phyloP scores from a whole-genome alignment of 768 basidiomycete genomes.

The Hemileccinum rubropunctum region DNA sequence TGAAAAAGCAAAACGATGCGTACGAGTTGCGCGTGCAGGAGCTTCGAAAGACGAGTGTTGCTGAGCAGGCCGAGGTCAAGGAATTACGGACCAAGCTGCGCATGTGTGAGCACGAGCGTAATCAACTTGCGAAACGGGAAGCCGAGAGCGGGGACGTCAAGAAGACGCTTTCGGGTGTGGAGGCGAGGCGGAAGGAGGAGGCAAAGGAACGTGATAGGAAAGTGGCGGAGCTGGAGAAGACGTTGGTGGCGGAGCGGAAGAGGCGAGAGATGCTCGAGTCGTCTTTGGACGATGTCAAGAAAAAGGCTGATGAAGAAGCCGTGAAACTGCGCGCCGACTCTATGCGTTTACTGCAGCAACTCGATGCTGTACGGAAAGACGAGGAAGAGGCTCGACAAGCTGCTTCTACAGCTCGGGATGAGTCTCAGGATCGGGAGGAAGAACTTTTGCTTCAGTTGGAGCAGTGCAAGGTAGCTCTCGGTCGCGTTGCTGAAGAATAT shows the following conservation, averaged over 20 bases:
- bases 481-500: constrained; percentile 52
- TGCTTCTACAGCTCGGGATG: constrained; percentile 31
- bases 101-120: constrained; percentile 53
- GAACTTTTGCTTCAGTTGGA: constrained; percentile 50
- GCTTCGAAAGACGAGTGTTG: constrained; percentile 45
- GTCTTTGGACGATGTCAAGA: constrained; percentile 41
- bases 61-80: constrained; percentile 62
- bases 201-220: constrained; percentile 49
- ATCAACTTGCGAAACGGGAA: constrained; percentile 50
- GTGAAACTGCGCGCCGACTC: constrained; percentile 33
- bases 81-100: constrained; percentile 59
- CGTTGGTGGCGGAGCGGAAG: constrained; percentile 47
- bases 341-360: constrained; percentile 34
- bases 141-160: constrained; percentile 50
- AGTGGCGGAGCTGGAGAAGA: constrained; percentile 56
- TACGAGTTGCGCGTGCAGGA: constrained; percentile 63
- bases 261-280: constrained; percentile 47
- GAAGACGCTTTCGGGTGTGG: constrained; percentile 46
- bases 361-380: constrained; percentile 38
- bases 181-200: constrained; percentile 55
- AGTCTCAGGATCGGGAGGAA: constrained; percentile 40
- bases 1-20: constrained; percentile 57
- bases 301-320: constrained; percentile 41
- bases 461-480: constrained; percentile 44
- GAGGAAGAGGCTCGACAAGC: constrained; percentile 33